Percentiles rank a stretch among this genome's conserved stretches.
Conservation (phyloP, 768 basidiomycete species). For the Tricholoma hemisulphureum region DNA sequence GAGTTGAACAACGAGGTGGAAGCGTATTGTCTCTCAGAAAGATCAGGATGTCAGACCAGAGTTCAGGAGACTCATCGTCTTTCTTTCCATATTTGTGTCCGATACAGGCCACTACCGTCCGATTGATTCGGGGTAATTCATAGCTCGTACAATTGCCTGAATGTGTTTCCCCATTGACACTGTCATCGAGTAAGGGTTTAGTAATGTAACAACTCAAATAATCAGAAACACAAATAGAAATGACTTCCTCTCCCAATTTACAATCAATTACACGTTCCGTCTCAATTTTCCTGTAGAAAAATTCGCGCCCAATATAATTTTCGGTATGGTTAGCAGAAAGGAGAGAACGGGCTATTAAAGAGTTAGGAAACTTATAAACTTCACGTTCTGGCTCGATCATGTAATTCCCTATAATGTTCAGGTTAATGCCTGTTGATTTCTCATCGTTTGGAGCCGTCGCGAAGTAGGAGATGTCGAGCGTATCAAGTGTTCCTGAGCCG, state of each 20-base stretch:
- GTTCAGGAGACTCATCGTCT: conserved; percentile 5
- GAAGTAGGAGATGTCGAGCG: neutral
- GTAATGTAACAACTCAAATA: conserved; percentile 8
- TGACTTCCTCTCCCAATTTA: conserved; percentile 19
- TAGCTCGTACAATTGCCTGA: too few relatives aligned
- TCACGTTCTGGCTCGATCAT: too few relatives aligned
- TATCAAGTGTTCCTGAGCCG: neutral
- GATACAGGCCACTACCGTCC: conserved; percentile 1
- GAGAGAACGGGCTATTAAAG: neutral
- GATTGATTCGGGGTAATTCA: too few relatives aligned
- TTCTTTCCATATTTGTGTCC: conserved; percentile 9
- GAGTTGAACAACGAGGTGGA: neutral
- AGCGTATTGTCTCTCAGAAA: neutral
- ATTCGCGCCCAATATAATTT: too few relatives aligned
- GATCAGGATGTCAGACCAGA: conserved; percentile 15
- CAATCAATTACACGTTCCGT: neutral
- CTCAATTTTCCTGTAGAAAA: too few relatives aligned
- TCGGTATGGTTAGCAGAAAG: neutral
- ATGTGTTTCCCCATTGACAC: too few relatives aligned
- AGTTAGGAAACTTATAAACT: neutral
- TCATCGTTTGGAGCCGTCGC: neutral
- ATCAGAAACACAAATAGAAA: conserved; percentile 21
- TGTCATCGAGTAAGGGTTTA: conserved; percentile 7
- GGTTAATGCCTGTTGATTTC: neutral
- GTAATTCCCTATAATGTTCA: too few relatives aligned